Evolutionary conservation across 1,139 yeast species (phyloP).

Genomic region (Nakaseomyces glabratus): DNA sequence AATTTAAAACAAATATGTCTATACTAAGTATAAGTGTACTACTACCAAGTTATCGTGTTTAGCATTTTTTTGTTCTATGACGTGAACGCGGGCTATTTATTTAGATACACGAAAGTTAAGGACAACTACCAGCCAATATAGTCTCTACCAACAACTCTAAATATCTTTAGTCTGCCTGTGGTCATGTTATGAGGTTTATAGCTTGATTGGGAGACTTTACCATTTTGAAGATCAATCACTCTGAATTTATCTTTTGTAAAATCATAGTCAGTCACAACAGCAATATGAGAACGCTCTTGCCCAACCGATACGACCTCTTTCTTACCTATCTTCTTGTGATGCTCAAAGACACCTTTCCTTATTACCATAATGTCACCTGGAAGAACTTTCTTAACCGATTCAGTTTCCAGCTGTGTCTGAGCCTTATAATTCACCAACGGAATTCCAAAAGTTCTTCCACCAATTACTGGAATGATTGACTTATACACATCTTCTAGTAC

Average conservation of each 20-base stretch:
- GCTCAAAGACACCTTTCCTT: conserved; percentile 63
- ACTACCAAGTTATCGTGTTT: no score
- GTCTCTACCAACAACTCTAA: conserved; percentile 57
- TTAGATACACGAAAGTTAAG: no score
- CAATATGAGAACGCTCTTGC: conserved; percentile 35
- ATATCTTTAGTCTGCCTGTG: conserved; percentile 71
- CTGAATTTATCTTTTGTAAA: conserved; percentile 63
- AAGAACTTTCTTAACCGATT: conserved; percentile 33
- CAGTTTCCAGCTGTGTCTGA: conserved; percentile 49
- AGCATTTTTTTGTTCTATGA: no score
- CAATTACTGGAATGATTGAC: conserved; percentile 36
- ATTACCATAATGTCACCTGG: conserved; percentile 82
- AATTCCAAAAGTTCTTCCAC: conserved; percentile 63
- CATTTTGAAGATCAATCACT: conserved; percentile 59
- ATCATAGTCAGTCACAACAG: conserved; percentile 65
- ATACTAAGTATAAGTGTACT: no score
- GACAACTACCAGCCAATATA: conserved; percentile 50
- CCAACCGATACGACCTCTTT: conserved; percentile 44
- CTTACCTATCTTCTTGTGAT: conserved; percentile 52
- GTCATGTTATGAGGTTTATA: conserved; percentile 66
- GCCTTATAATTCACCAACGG: conserved; percentile 52
- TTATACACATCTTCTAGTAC: conserved; percentile 26
- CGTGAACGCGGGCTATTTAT: no score
- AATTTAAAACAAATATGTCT: no score
- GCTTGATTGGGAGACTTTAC: conserved; percentile 50